Evolutionary conservation across 805 yeast species (phyloP).

Genomic region (Starmerella lactis-condensi): DNA sequence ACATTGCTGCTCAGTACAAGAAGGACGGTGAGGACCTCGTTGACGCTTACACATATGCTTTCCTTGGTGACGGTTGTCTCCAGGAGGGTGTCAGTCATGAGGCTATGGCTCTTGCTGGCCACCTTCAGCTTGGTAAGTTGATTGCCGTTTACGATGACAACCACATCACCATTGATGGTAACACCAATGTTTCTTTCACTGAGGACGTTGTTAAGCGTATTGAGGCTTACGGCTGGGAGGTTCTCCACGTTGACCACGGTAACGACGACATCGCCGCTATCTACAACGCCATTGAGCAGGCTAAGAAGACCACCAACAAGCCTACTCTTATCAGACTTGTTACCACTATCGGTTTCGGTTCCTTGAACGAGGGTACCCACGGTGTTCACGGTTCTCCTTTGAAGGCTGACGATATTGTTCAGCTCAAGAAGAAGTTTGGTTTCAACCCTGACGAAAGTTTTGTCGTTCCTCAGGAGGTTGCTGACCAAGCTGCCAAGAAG

Average conservation of each 20-base stretch:
- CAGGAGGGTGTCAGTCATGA: constrained; percentile 96
- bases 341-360: constrained; percentile 91
- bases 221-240: constrained; percentile 90
- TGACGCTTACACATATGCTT: constrained; percentile 56
- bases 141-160: constrained; percentile 93
- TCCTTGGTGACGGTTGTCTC: constrained; percentile 95
- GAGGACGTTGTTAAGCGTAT: constrained; percentile 76
- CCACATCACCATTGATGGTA: constrained; percentile 91
- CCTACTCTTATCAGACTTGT: constrained; percentile 78
- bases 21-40: constrained; percentile 60
- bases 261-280: constrained; percentile 59
- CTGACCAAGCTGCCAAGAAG: constrained; percentile 40
- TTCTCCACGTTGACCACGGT: constrained; percentile 58
- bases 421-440: constrained; percentile 66
- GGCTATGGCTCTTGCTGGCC: constrained; percentile 91
- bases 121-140: constrained; percentile 77
- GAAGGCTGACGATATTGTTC: constrained; percentile 79
- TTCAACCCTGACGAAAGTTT: constrained; percentile 74
- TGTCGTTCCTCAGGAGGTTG: constrained; percentile 66
- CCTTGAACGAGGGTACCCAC: constrained; percentile 66
- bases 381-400: constrained; percentile 93
- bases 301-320: constrained; percentile 58
- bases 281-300: constrained; percentile 55
- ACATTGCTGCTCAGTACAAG: constrained; percentile 83
- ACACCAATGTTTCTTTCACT: constrained; percentile 73